A percentile compares a stretch with the other conserved stretches of the same genome.
These are phyloP conservation scores for Acanthamoeba royreba DNA, from an alignment of 208 protist genomes.

Conservation along the genomic window DNA sequence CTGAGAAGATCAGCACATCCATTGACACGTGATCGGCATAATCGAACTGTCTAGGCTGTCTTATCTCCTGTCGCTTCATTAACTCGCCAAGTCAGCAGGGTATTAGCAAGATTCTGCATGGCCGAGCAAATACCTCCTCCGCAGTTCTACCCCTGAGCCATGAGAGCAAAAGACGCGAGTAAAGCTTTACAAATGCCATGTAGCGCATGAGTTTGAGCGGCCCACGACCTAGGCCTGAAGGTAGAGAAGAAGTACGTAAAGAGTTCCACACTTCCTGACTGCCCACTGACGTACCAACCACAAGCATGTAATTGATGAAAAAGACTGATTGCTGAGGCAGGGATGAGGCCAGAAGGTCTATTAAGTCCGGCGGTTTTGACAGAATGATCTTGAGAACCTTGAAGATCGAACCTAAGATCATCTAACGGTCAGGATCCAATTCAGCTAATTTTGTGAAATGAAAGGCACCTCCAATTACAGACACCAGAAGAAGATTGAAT, in stretches of 20 bases:
- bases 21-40: background rate
- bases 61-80: background rate
- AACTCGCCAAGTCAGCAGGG: background rate
- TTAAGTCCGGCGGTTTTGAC: background rate
- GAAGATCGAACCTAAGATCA: background rate
- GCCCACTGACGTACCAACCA: background rate
- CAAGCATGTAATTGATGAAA: slow-evolving; percentile 40
- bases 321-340: slow-evolving; percentile 27
- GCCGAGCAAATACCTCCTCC: background rate
- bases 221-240: background rate
- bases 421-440: background rate
- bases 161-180: background rate
- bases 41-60: background rate
- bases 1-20: slow-evolving; percentile 3
- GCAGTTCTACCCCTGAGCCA: background rate
- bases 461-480: background rate
- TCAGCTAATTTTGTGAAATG: background rate
- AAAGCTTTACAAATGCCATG: background rate
- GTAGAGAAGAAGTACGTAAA: background rate
- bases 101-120: no score
- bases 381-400: background rate
- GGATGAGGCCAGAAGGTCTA: background rate
- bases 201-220: background rate
- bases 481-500: background rate
- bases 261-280: background rate